Evolutionary conservation across 305 asterid genomes (phyloP), one percentile per base, ranked within the genome.

Genomic region (Ajuga reptans): DNA sequence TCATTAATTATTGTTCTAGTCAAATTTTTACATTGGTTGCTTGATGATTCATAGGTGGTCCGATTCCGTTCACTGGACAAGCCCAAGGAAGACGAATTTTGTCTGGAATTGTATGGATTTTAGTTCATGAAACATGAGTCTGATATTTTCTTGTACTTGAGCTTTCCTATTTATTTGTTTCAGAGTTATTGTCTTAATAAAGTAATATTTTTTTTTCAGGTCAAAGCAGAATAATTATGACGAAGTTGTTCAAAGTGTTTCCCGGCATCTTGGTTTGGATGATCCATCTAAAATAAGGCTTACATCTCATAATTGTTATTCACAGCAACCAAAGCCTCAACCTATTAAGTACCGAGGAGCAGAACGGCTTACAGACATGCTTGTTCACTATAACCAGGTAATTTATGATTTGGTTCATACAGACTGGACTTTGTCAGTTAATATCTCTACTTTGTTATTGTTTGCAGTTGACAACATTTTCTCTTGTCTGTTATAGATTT

Each of bases 241-340:
- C 72, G 89, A 87, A 72, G 91, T 89, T 66, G 90, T 89, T 29
- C 88, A 86, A 77, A 76, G 75, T 43, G 81, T 87, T 75, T 90
- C 96, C 54, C 86, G 80, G 47, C 85, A 78, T 77, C 85, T 89
- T 62, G 77, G 77, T 59, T 81, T 86, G 84, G 83, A 83, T 18
- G 96, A 89, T 72, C 88, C 96, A 43, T 81, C 91, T 27, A 87
- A 87, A 80, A 83, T 89, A 66, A 75, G 96, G 80, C 92, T 89
- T 75, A 89, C 92, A 15, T 69, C 96, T 16, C 96, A 89, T 73
- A 89, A 87, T 77, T 89, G 92, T 77, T 89, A 85, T 56, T 85
- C 92, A 8, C 95, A 87, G 79, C 89, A 85, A 77, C 96, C 96
- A 53, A 89, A 87, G 80, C 92, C 92, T 64, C 89, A 85, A 60